Base-by-base conservation (phyloP, 495 filamentous ascomycete genomes). In the Penicillium soppii region DNA sequence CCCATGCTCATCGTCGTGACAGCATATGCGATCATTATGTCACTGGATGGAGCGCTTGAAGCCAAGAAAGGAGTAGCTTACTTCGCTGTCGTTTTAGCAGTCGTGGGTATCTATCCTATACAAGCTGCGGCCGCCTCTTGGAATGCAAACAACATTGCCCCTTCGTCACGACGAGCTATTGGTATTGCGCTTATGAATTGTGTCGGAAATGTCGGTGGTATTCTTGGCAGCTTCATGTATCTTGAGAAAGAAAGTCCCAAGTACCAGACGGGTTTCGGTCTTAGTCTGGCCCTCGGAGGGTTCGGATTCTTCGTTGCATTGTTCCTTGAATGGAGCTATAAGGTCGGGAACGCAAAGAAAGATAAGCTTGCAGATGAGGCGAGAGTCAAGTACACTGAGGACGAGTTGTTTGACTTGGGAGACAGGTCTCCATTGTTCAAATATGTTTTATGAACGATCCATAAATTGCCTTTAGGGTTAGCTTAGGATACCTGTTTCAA, bases 341-440 rank as follows among this genome's bases (percentile, higher is more conserved):
- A 32, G 41, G 5, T 13, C 9, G 35, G 21, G 9, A 53, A 53
- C 12, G 42, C 40, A 15, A 46, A 20, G 29, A 32, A 43, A 13
- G 50, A 32, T n/a, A 27, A 32, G 19, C 12, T 27, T 30, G 16
- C 25, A 7, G 68, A 72, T 8, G 75, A 76, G 5, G 69, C 58
- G 15, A 66, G 70, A 43, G 61, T 49, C 20, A 62, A 54, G 5
- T 73, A 72, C 50, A 77, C 76, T 4, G 59, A 61, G 10, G 69
- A 77, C 44, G 73, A 86, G 63, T 56, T 87, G 53, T 79, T 76
- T 20, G 67, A 63, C 15, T 53, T 76, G 61, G 83, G 83, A 0
- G 83, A 85, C 56, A 73, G 61, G 32, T 76, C 79, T 5, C 53
- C 79, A 41, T 78, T 81, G 7, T 87, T 83, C 62, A 72, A 79